Conservation (phyloP, 2,329 filamentous ascomycete species). For the Cadophora malorum region DNA sequence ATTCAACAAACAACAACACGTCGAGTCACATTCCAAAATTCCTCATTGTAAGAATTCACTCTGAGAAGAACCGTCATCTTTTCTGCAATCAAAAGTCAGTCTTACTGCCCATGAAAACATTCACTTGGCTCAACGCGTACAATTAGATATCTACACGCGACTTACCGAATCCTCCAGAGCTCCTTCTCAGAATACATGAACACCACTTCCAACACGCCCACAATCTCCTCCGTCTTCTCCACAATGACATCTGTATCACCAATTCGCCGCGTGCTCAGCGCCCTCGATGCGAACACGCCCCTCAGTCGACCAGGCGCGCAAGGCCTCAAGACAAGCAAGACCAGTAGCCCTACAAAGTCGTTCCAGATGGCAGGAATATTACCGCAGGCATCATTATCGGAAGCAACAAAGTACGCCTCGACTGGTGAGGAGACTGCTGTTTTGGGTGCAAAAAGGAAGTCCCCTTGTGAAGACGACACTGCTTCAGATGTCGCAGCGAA, state of each 20-base stretch:
- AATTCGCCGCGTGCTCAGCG: slow-evolving; percentile 41
- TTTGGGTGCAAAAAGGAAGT: slow-evolving; percentile 19
- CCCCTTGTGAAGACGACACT: background rate
- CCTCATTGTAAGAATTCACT: background rate
- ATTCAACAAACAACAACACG: background rate
- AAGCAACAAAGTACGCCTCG: background rate
- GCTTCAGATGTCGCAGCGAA: background rate
- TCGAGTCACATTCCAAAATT: background rate
- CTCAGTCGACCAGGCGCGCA: slow-evolving; percentile 9
- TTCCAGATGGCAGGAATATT: slow-evolving; percentile 10
- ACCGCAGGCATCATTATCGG: slow-evolving; percentile 5
- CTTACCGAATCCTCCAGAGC: background rate
- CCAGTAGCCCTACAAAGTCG: slow-evolving; percentile 22
- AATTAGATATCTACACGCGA: slow-evolving; percentile 9
- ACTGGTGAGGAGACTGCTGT: background rate
- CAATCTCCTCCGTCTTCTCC: background rate
- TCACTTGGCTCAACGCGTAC: slow-evolving; percentile 5
- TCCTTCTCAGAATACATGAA: slow-evolving; percentile 1
- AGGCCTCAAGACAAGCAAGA: slow-evolving; percentile 4
- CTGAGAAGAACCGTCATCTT: background rate
- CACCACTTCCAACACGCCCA: background rate
- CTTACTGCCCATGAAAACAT: background rate
- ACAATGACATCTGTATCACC: slow-evolving; percentile 22
- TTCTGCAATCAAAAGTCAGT: slow-evolving; percentile 1
- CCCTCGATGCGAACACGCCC: slow-evolving; percentile 71